Conservation (phyloP, 2,329 filamentous ascomycete genomes). For the Graphium sp. region DNA sequence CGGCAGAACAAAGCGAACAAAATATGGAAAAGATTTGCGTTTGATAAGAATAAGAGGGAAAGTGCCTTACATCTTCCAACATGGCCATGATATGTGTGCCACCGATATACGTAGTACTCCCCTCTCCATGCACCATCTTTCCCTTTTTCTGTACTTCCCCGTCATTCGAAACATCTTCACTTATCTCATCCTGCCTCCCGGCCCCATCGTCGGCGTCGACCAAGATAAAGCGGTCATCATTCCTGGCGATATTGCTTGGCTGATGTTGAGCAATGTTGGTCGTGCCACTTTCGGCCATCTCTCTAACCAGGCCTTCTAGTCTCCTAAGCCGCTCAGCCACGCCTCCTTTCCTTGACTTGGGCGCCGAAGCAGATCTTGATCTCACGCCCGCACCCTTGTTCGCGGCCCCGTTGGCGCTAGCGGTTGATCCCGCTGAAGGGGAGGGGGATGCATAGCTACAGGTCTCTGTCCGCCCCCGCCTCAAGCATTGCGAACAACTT, state of each 20-base stretch:
- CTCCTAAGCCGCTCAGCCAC: constrained; percentile 36
- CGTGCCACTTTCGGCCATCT: constrained; percentile 28
- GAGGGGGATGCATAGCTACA: constrained; percentile 32
- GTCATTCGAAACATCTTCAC: no score
- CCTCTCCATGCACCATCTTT: constrained; percentile 24
- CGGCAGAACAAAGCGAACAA: no score
- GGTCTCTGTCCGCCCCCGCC: constrained; percentile 24
- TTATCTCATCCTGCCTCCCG: no score
- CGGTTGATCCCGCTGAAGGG: no score
- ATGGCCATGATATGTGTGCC: constrained; percentile 45
- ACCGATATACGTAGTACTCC: constrained; percentile 33
- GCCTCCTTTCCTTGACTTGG: no score
- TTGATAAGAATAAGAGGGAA: neutral
- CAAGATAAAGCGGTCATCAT: neutral
- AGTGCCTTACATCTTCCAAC: constrained; percentile 33
- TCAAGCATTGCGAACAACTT: constrained; percentile 30
- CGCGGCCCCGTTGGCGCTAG: no score
- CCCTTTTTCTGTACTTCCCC: constrained; percentile 12
- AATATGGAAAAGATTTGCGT: neutral
- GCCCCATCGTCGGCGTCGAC: neutral
- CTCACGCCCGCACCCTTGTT: constrained; percentile 13
- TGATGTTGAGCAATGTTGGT: neutral
- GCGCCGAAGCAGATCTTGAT: constrained; percentile 10
- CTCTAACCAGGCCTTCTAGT: constrained; percentile 40
- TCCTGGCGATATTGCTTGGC: neutral